Conservation (phyloP, 768 basidiomycete genomes). For the Tricholoma flavovirens region DNA sequence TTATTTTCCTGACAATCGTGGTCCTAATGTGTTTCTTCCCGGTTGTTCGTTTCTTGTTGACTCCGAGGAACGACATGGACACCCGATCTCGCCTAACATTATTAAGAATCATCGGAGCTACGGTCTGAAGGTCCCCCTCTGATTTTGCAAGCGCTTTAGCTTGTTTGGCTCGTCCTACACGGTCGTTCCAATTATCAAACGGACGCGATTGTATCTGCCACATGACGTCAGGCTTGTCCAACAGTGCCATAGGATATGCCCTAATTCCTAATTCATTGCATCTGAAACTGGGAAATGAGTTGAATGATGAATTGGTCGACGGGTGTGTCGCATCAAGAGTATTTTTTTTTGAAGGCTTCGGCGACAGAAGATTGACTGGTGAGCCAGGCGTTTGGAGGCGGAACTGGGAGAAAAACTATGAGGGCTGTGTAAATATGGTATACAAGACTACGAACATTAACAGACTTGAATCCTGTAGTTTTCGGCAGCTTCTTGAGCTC, state of each 20-base stretch:
- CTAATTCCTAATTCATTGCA: constrained; percentile 17
- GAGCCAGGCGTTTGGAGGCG: constrained; percentile 37
- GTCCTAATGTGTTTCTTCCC: constrained; percentile 25
- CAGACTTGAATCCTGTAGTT: constrained; percentile 24
- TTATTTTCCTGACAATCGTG: constrained; percentile 29
- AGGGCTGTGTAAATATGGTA: not conserved
- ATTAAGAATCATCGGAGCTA: constrained; percentile 15
- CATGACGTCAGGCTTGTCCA: constrained; percentile 15
- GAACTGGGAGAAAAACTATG: constrained; percentile 25
- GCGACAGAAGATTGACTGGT: constrained; percentile 10
- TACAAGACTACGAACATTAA: constrained; percentile 25
- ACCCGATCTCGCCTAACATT: constrained; percentile 19
- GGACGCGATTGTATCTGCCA: constrained; percentile 18
- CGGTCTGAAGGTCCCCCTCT: not conserved
- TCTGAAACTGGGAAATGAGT: constrained; percentile 12
- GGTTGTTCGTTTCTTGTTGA: constrained; percentile 30
- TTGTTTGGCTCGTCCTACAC: constrained; percentile 7
- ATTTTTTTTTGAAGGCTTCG: not conserved
- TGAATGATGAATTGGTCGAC: constrained; percentile 1
- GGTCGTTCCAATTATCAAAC: constrained; percentile 17
- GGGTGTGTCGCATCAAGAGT: constrained; percentile 29
- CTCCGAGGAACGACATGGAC: constrained; percentile 33
- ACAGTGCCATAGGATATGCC: constrained; percentile 27
- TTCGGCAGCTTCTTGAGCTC: constrained; percentile 31
- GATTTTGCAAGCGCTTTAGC: constrained; percentile 5